Conservation (phyloP, 2,329 filamentous ascomycete genomes). For the Penicillium sp. region DNA sequence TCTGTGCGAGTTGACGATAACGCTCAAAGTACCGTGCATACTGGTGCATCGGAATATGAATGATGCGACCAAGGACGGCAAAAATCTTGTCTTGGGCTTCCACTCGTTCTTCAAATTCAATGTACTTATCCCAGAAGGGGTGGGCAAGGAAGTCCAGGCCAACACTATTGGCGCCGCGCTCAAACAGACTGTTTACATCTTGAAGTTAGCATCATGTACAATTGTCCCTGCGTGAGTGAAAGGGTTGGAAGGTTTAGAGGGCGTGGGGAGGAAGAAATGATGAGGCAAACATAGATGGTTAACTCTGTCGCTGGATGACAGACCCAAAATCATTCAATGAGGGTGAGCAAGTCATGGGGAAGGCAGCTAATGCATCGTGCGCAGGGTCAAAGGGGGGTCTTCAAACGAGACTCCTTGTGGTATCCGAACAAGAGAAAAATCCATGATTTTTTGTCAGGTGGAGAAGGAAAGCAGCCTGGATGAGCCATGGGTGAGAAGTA, state of each 20-base stretch:
- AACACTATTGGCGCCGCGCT: constrained; percentile 78
- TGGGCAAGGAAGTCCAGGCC: constrained; percentile 92
- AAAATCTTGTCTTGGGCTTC: constrained; percentile 84
- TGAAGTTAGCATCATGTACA: constrained; percentile 47
- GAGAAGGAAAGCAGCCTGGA: constrained; percentile 50
- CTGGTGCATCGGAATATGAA: constrained; percentile 90
- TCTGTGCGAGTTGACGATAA: constrained; percentile 73
- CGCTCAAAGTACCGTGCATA: constrained; percentile 93
- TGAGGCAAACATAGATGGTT: constrained; percentile 45
- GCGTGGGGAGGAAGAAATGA: constrained; percentile 37
- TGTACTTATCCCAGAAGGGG: constrained; percentile 98
- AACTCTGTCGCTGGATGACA: constrained; percentile 36
- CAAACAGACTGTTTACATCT: constrained; percentile 68
- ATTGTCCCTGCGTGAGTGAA: constrained; percentile 8
- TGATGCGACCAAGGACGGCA: constrained; percentile 74
- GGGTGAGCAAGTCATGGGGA: constrained; percentile 31
- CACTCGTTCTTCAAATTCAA: constrained; percentile 91
- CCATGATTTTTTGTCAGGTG: constrained; percentile 33
- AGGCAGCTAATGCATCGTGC: constrained; percentile 34
- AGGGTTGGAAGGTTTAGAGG: constrained; percentile 29
- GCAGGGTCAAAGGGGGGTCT: constrained; percentile 31
- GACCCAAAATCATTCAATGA: constrained; percentile 40
- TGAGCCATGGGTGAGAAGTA: constrained; percentile 53
- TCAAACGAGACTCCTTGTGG: constrained; percentile 33
- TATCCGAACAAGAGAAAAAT: constrained; percentile 27